These are phyloP conservation scores for Diaporthe citrichinensis DNA, from an alignment of 2,329 filamentous ascomycete genomes.

Conservation along the genomic window DNA sequence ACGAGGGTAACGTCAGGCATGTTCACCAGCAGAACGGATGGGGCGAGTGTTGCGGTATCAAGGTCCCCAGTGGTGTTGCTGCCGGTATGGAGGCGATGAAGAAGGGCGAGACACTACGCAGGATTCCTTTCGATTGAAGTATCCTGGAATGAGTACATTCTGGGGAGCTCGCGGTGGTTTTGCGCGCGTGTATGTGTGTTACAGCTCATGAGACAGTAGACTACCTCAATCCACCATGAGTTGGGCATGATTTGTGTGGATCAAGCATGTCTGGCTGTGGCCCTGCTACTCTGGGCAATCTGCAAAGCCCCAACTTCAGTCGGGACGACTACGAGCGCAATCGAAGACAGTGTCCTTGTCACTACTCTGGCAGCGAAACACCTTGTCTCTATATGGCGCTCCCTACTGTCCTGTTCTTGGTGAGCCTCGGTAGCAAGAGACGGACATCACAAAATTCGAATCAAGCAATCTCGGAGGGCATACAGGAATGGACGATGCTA, in stretches of 20 bases:
- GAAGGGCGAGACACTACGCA: conserved; percentile 73
- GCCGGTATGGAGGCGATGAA: conserved; percentile 92
- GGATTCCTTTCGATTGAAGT: conserved; percentile 84
- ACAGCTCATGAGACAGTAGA: conserved; percentile 1
- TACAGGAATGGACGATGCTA: not conserved
- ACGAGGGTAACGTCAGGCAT: conserved; percentile 76
- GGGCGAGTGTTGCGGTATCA: conserved; percentile 98
- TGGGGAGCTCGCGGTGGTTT: not conserved
- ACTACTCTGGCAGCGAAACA: not conserved
- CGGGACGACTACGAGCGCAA: not conserved
- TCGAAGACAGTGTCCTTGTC: not conserved
- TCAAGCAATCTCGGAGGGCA: not conserved
- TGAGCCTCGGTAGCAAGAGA: not conserved
- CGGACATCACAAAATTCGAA: not conserved
- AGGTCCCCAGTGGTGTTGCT: conserved; percentile 93
- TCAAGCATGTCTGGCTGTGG: not conserved
- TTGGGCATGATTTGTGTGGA: not conserved
- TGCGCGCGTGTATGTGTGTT: not conserved
- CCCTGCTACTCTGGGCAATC: too few species aligned
- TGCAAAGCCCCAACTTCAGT: not conserved
- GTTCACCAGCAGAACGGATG: conserved; percentile 81
- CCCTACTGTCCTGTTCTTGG: not conserved
- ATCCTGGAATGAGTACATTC: not conserved
- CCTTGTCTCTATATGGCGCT: not conserved
- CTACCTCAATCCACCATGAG: not conserved